Percentiles rank a stretch among this genome's conserved stretches.
Evolutionary conservation across 108 stramenopile species (phyloP).

Genomic region (Mediolabrus comicus): DNA sequence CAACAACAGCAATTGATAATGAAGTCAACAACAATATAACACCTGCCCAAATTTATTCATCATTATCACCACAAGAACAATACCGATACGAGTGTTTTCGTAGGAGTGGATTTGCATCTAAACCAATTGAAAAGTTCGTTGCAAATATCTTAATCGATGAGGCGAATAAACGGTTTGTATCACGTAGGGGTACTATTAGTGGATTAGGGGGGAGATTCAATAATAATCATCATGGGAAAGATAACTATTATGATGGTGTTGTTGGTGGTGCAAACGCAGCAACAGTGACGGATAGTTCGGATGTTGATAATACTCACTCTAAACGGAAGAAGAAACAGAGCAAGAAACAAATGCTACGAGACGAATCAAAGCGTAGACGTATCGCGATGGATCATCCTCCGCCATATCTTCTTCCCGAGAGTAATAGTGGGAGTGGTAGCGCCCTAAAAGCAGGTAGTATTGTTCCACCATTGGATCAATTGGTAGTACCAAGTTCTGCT

Average conservation of each 20-base stretch:
- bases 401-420: conserved; percentile 1
- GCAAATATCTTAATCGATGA: conserved; percentile 33
- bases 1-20: neutral
- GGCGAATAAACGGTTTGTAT: conserved; percentile 17
- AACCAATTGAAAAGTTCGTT: conserved; percentile 37
- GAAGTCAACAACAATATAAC: neutral
- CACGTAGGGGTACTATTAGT: conserved; percentile 15
- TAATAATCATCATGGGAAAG: neutral
- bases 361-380: conserved; percentile 41
- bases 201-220: conserved; percentile 12
- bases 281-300: conserved; percentile 13
- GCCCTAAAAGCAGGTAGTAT: neutral
- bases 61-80: conserved; percentile 24
- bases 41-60: conserved; percentile 20
- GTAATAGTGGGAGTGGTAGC: neutral
- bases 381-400: conserved; percentile 39
- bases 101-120: conserved; percentile 40
- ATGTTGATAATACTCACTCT: neutral
- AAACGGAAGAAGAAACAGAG: conserved; percentile 25
- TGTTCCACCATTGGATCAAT: conserved; percentile 44
- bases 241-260: neutral
- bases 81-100: conserved; percentile 50
- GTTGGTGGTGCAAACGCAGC: neutral
- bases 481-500: conserved; percentile 68
- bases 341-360: conserved; percentile 25